phyloP scores from a whole-genome alignment of 2,329 filamentous ascomycete species.

The Neopestalotiopsis rosae region DNA sequence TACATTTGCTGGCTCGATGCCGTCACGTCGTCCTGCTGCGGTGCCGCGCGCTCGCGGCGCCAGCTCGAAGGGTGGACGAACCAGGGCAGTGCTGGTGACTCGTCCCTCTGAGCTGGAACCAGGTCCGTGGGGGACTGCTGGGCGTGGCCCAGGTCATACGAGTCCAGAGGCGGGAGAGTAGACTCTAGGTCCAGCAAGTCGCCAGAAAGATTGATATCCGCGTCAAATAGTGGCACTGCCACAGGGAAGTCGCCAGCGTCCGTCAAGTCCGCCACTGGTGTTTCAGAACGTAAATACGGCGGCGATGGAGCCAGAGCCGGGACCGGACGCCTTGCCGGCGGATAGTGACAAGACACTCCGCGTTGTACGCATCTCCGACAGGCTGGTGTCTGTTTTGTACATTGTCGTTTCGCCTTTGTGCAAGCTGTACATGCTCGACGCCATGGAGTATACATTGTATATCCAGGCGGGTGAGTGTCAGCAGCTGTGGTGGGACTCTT shows the following conservation, averaged over 20 bases:
- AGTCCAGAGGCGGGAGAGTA: neutral
- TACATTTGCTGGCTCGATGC: conserved; percentile 23
- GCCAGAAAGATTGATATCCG: neutral
- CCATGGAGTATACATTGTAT: conserved; percentile 24
- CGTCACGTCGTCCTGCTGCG: conserved; percentile 24
- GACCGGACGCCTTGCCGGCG: conserved; percentile 24
- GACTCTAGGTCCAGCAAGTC: neutral
- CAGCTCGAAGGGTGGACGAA: conserved; percentile 6
- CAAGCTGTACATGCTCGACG: conserved; percentile 42
- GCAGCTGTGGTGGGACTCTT: neutral
- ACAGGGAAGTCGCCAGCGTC: neutral
- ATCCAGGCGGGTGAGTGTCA: neutral
- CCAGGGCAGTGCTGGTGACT: conserved; percentile 7
- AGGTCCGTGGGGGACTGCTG: neutral
- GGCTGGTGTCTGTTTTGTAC: conserved; percentile 38
- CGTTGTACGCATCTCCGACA: conserved; percentile 38
- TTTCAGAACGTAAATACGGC: neutral
- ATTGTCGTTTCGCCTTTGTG: conserved; percentile 42
- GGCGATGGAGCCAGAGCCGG: neutral
- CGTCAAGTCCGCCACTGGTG: neutral
- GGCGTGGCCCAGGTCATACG: neutral
- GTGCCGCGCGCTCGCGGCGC: neutral
- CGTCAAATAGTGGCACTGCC: neutral
- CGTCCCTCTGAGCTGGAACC: conserved; percentile 5
- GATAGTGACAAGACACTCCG: conserved; percentile 28